Evolutionary conservation across 208 protist species (phyloP), one percentile per base, ranked within the genome.

Genomic region (Acanthamoeba healyi): DNA sequence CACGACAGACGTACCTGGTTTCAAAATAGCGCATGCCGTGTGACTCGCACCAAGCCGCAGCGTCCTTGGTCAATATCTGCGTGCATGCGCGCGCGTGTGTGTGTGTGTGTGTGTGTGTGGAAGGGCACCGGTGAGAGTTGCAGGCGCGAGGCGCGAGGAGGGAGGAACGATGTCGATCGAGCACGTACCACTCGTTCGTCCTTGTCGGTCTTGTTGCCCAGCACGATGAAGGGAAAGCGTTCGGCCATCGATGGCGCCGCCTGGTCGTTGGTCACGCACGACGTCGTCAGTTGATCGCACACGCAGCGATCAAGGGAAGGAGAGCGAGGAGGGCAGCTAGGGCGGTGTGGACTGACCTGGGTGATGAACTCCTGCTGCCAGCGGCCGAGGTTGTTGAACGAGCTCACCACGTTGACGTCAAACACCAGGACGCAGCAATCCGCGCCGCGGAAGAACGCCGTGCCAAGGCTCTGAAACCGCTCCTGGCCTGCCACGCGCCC

Each of bases 121-220:
- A 22, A 12, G 22, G 54, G 22, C 54, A 61, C 22, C 22, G 54
- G 54, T 61, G 15, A 61, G 54, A 12, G 15, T 26, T 61, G 29
- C 0, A 9, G 15, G 63, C 26, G 32, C 17, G 63, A 10, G 24
- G 34, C 26, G 63, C 58, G 29, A 67, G 9, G 58, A 34, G 9
- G 19, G 15, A 67, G 44, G n/a, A n/a, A 49, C 44, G 44, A 49
- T 49, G 44, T 15, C 44, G 49, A 56, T 56, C 0, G 19, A 12
- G 7, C 17, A 26, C 2, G 38, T 86, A 67, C 40, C 32, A 46
- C 58, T 61, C 82, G 82, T 26, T 98, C 97, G 70, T 98, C 97
- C 22, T 99, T 94, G 95, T 99, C 99, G 36, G 44, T 56, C 74
- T 84, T 44, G 34, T 84, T 56, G 36, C 74, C 44, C 12, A 44